Percentiles rank a stretch among this genome's conserved stretches.
These are phyloP conservation scores for Mrakia hoshinonis DNA, from an alignment of 768 basidiomycete genomes.

Conservation along the genomic window DNA sequence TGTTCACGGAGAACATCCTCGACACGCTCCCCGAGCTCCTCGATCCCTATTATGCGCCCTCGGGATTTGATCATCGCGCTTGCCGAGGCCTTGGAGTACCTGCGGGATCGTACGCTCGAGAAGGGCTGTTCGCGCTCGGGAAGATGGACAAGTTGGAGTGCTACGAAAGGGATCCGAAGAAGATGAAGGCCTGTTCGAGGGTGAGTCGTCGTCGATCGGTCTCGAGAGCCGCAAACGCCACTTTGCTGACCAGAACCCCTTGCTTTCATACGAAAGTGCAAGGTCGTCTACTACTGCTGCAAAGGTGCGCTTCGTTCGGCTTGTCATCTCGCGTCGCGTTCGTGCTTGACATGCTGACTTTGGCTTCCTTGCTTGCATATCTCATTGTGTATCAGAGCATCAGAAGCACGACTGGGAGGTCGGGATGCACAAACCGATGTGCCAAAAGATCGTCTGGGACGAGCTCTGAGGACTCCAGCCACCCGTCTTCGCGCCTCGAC, in stretches of 20 bases:
- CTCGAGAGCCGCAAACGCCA: no score
- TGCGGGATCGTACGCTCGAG: no score
- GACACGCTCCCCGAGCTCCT: no score
- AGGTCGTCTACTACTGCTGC: neutral
- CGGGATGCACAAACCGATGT: neutral
- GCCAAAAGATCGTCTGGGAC: neutral
- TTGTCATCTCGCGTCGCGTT: neutral
- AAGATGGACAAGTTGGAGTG: no score
- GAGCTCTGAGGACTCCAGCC: no score
- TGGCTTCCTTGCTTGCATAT: neutral
- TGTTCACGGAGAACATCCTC: no score
- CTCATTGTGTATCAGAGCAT: neutral
- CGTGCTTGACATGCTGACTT: neutral
- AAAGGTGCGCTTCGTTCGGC: neutral
- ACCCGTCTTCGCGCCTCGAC: no score
- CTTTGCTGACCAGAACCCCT: neutral
- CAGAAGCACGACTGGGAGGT: neutral
- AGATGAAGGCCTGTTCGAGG: neutral
- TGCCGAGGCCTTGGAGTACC: no score
- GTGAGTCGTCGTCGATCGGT: neutral
- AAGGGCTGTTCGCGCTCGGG: no score
- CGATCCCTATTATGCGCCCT: no score
- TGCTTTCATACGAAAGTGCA: neutral
- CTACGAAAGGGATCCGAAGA: neutral
- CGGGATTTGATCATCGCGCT: no score